phyloP scores from a whole-genome alignment of 108 stramenopile genomes.

The Epipyxis sp. region DNA sequence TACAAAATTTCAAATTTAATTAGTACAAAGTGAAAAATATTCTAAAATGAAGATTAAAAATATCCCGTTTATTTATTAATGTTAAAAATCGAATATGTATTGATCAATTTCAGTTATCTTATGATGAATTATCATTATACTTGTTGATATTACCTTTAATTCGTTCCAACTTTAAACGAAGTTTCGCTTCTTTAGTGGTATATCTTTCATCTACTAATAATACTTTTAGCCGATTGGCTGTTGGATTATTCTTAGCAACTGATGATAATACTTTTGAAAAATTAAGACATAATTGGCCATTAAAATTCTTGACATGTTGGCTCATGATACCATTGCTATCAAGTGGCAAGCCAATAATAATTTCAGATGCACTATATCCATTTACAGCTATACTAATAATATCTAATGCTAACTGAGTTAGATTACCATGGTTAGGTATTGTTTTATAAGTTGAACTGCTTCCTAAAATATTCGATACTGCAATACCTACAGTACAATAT shows the following conservation, averaged over 20 bases:
- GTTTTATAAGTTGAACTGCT: neutral
- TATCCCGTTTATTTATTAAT: too few species aligned
- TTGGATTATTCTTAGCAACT: neutral
- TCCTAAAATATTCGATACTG: neutral
- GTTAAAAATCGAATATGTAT: too few species aligned
- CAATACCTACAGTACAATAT: too few species aligned
- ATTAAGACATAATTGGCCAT: neutral
- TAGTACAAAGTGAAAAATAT: too few species aligned
- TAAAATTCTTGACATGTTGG: neutral
- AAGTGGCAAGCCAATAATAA: neutral
- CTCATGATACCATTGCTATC: neutral
- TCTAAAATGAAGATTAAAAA: neutral
- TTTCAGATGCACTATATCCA: neutral
- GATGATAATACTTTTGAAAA: neutral
- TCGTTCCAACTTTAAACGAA: neutral
- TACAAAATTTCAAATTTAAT: too few species aligned
- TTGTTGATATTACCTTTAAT: too few species aligned
- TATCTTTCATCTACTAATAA: neutral
- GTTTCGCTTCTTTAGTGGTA: conserved; percentile 11
- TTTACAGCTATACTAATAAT: neutral
- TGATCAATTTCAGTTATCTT: too few species aligned
- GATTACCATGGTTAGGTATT: neutral
- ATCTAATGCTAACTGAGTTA: neutral
- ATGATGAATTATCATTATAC: too few species aligned
- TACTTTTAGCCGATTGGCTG: neutral